Evolutionary conservation across 495 filamentous ascomycete genomes (phyloP).

Genomic region (Penicillium macrosclerotiorum): DNA sequence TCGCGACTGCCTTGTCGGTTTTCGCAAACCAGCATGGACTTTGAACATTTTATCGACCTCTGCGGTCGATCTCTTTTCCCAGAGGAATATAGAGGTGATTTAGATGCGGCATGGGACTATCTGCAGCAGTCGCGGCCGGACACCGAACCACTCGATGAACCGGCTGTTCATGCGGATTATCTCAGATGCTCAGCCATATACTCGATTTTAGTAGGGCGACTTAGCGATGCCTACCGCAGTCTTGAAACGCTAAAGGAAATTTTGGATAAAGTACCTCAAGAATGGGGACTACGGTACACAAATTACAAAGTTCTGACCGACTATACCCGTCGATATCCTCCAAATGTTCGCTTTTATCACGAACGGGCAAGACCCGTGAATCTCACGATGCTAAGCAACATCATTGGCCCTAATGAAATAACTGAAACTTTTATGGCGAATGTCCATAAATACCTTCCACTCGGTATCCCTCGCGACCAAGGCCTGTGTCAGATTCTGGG

Average conservation of each 20-base stretch:
- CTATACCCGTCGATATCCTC: constrained; percentile 21
- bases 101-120: constrained; percentile 17
- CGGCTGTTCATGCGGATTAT: constrained; percentile 13
- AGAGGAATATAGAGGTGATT: constrained; percentile 23
- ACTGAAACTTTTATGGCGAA: constrained; percentile 6
- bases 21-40: constrained; percentile 6
- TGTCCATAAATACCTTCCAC: constrained; percentile 1
- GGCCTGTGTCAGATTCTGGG: constrained; percentile 3
- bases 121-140: constrained; percentile 2
- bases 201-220: constrained; percentile 16
- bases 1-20: not conserved
- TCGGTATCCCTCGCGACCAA: constrained; percentile 8
- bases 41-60: constrained; percentile 14
- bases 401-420: constrained; percentile 13
- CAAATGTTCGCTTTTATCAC: constrained; percentile 22
- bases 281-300: constrained; percentile 26
- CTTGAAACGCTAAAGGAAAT: constrained; percentile 7
- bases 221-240: constrained; percentile 17
- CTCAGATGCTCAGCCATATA: constrained; percentile 19
- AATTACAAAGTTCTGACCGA: constrained; percentile 22
- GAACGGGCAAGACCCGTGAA: constrained; percentile 16
- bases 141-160: not conserved
- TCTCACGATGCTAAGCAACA: constrained; percentile 9
- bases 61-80: constrained; percentile 23
- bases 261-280: constrained; percentile 12